Conservation (phyloP, 169 alveolate species). For the Plasmodium coatneyi region DNA sequence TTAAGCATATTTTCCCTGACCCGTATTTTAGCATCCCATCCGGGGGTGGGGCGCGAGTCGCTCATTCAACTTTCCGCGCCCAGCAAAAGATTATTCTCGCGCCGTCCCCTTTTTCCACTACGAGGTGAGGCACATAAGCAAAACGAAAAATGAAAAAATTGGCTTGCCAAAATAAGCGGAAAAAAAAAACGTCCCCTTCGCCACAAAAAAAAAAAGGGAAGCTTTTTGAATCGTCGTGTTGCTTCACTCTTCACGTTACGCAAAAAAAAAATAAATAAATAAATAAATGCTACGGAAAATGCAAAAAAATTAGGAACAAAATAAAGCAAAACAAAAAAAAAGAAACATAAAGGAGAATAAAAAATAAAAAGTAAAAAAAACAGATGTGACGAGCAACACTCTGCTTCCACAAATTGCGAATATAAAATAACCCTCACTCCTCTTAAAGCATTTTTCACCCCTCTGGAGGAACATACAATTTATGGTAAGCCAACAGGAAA, state of each 20-base stretch:
- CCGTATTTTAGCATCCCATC: background rate
- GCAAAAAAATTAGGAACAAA: background rate
- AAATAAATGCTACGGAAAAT: background rate
- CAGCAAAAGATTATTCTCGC: background rate
- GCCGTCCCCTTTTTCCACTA: background rate
- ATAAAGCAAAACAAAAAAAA: too few species aligned
- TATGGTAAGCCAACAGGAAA: background rate
- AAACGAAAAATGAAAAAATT: background rate
- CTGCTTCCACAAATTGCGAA: background rate
- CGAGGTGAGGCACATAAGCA: background rate
- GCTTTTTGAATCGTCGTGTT: background rate
- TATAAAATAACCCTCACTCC: background rate
- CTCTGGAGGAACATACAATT: background rate
- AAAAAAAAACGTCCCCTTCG: background rate
- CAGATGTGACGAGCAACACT: background rate
- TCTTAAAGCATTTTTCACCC: background rate
- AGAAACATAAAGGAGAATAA: background rate
- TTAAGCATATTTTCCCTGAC: background rate
- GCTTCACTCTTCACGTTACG: background rate
- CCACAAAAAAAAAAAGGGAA: background rate
- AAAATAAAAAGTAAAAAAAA: too few species aligned
- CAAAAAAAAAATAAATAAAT: too few species aligned
- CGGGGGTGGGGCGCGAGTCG: background rate
- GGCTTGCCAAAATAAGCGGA: conserved; percentile 10
- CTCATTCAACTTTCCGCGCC: background rate